phyloP scores from a whole-genome alignment of 768 basidiomycete genomes.

The Trichaptum fuscoviolaceum region DNA sequence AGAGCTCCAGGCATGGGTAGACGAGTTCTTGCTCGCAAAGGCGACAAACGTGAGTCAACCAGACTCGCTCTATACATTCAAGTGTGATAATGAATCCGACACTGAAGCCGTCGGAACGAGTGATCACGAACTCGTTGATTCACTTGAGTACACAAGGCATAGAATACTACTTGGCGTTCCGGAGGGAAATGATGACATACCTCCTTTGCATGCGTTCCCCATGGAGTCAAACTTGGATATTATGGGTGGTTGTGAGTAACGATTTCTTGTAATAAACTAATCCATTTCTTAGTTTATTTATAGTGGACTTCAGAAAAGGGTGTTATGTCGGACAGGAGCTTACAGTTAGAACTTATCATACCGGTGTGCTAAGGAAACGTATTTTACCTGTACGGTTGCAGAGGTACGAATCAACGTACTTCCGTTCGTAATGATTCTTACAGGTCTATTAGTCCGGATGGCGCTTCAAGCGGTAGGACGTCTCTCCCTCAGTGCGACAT shows the following conservation, averaged over 20 bases:
- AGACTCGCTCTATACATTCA: conserved; percentile 4
- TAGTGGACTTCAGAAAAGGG: conserved; percentile 96
- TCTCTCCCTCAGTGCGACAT: conserved; percentile 19
- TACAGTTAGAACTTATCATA: conserved; percentile 95
- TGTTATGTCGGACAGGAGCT: conserved; percentile 98
- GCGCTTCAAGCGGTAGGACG: background rate
- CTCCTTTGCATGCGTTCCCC: conserved; percentile 75
- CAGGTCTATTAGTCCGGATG: conserved; percentile 11
- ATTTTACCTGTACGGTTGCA: conserved; percentile 64
- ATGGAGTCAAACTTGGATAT: conserved; percentile 93
- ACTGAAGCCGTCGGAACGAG: conserved; percentile 32
- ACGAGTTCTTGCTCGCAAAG: conserved; percentile 64
- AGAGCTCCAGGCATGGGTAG: conserved; percentile 77
- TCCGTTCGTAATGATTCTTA: conserved; percentile 1
- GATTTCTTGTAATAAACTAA: conserved; percentile 11
- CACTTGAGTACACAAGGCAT: conserved; percentile 67
- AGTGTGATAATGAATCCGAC: conserved; percentile 9
- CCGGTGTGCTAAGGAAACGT: conserved; percentile 84
- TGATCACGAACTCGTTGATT: conserved; percentile 47
- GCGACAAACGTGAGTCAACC: conserved; percentile 60
- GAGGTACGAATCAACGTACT: background rate
- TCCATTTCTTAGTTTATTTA: conserved; percentile 11
- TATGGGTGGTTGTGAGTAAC: conserved; percentile 82
- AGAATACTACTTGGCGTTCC: conserved; percentile 81
- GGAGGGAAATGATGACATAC: conserved; percentile 77